Base-by-base conservation (phyloP, 208 protist genomes). In the Vickermania ingenoplastis region DNA sequence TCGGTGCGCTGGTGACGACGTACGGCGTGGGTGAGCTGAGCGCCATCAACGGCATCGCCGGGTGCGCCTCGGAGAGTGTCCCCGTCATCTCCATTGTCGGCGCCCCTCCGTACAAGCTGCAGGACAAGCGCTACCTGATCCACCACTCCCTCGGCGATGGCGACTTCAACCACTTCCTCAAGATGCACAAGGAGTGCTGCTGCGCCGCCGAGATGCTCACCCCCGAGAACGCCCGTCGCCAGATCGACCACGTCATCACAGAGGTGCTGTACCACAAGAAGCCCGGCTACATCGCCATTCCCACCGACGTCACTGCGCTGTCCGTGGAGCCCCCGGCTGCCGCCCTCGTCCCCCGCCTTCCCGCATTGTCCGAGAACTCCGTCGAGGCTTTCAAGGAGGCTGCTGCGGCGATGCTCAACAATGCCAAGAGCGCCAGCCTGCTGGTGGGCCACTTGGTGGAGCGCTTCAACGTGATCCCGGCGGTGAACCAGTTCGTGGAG, bases 141-240 rank as follows among this genome's bases (percentile, higher is more conserved):
- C 77, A 83, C 50, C 77, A 83, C 67, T 75, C 72, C 31, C 73
- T 83, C 2, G 77, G 69, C 23, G 73, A 83, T 36, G 77, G 77
- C 54, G 59, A 74, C 41, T 74, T 77, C 62, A 48, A 2, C 27
- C 60, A 79, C 52, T 83, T 79, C 30, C 45, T 66, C 24, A 55
- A 62, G 30, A 61, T 83, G 17, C 69, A 63, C 49, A 61, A 63
- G 30, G 61, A 74, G 54, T 66, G 78, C 7, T 72, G 54, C 61
- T 78, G 71, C 57, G 63, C 70, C 5, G 61, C 66, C 14, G 72
- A 61, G 27, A 59, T 63, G 53, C 66, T 83, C 41, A 75, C 65
- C 17, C 65, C 65, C 0, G 69, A 79, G 25, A 79, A 79, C 69
- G 72, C 67, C 22, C 36, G 67, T 31, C 54, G 41, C 0, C 69